Conservation (phyloP, 2,329 filamentous ascomycete species). For the Pseudocercospora macadamiae region DNA sequence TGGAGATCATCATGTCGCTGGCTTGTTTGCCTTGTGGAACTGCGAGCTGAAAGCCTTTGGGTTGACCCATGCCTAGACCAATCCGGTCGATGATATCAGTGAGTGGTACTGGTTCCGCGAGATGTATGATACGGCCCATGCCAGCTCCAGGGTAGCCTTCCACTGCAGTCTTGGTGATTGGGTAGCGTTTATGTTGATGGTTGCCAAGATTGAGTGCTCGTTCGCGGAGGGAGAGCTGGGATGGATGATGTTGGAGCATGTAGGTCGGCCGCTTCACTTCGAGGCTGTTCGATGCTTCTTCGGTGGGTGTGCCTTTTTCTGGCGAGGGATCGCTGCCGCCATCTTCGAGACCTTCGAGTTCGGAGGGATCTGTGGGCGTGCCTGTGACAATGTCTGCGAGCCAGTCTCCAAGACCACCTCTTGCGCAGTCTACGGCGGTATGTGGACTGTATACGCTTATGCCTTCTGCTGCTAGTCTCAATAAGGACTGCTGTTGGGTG, state of each 20-base stretch:
- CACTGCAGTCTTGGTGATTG: conserved; percentile 55
- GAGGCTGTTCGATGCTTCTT: conserved; percentile 33
- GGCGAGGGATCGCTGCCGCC: conserved; percentile 17
- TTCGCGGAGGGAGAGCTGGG: conserved; percentile 44
- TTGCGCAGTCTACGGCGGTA: conserved; percentile 87
- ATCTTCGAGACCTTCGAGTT: conserved; percentile 20
- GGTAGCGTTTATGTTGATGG: conserved; percentile 53
- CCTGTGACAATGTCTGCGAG: conserved; percentile 81
- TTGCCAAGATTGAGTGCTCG: conserved; percentile 45
- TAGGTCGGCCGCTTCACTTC: conserved; percentile 44
- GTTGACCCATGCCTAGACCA: conserved; percentile 65
- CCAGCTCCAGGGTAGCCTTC: conserved; percentile 55
- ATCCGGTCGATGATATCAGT: conserved; percentile 64
- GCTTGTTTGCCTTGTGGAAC: conserved; percentile 62
- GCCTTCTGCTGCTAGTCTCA: conserved; percentile 79
- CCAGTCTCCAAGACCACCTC: conserved; percentile 89
- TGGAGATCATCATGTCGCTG: conserved; percentile 61
- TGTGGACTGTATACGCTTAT: conserved; percentile 94
- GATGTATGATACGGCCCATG: conserved; percentile 63
- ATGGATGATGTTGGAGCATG: conserved; percentile 53
- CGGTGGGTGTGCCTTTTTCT: conserved; percentile 14
- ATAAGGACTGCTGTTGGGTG: conserved; percentile 81
- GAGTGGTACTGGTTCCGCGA: conserved; percentile 56
- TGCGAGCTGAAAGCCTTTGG: conserved; percentile 66
- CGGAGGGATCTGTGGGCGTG: conserved; percentile 41